These are phyloP conservation scores for Psilocybe tampanensis DNA, from an alignment of 768 basidiomycete genomes.

Conservation along the genomic window DNA sequence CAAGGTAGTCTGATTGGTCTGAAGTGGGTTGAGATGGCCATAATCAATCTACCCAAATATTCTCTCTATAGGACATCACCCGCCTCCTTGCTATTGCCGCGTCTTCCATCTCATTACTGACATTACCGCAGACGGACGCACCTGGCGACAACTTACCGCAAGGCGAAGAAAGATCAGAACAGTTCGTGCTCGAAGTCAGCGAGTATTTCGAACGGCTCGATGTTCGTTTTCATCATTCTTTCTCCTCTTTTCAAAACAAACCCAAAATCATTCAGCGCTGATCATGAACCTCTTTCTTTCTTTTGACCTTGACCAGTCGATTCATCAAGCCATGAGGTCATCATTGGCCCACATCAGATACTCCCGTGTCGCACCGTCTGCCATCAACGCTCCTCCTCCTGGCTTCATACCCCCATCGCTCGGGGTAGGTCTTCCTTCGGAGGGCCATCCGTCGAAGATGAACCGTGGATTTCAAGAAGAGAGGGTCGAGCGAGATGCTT, in stretches of 20 bases:
- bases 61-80: constrained; percentile 74
- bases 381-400: constrained; percentile 77
- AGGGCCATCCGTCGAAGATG: constrained; percentile 33
- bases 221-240: constrained; percentile 41
- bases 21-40: neutral
- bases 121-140: constrained; percentile 80
- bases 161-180: constrained; percentile 82
- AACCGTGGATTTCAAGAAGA: constrained; percentile 78
- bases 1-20: constrained; percentile 45
- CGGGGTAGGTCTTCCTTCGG: constrained; percentile 70
- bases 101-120: constrained; percentile 76
- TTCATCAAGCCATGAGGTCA: constrained; percentile 75
- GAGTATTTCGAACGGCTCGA: constrained; percentile 86
- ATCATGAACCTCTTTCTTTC: neutral
- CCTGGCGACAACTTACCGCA: constrained; percentile 70
- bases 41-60: neutral
- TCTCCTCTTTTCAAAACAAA: constrained; percentile 8
- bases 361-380: constrained; percentile 83
- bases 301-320: constrained; percentile 45
- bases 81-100: constrained; percentile 75
- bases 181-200: constrained; percentile 83
- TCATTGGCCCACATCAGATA: constrained; percentile 81
- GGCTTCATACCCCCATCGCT: constrained; percentile 78
- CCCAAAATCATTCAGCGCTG: neutral
- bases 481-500: constrained; percentile 74